A percentile compares a stretch with the other conserved stretches of the same genome.
phyloP scores from a whole-genome alignment of 2,329 filamentous ascomycete species.

The Fusarium sublunatum region DNA sequence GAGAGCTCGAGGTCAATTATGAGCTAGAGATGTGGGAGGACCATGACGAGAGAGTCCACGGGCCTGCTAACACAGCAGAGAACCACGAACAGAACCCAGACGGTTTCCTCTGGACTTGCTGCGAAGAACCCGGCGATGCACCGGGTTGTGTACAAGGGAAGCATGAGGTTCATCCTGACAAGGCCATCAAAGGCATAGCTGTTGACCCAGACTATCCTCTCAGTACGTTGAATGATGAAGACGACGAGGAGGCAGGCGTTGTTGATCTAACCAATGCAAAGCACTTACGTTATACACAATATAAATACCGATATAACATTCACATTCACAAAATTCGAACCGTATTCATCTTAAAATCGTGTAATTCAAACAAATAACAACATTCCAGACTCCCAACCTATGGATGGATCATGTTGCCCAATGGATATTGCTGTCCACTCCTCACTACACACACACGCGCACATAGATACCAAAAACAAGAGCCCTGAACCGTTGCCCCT shows the following conservation, averaged over 20 bases:
- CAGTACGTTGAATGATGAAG: too few species aligned
- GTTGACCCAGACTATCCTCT: background rate
- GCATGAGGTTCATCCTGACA: conserved; percentile 29
- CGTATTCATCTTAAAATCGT: conserved; percentile 11
- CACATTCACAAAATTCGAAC: background rate
- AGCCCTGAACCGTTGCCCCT: conserved; percentile 21
- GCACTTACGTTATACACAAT: too few species aligned
- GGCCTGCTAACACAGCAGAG: conserved; percentile 29
- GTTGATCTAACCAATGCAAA: too few species aligned
- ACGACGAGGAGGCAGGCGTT: too few species aligned
- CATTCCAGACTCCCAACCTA: conserved; percentile 43
- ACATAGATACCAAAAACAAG: conserved; percentile 36
- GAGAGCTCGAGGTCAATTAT: conserved; percentile 29
- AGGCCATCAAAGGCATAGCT: conserved; percentile 15
- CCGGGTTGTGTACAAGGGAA: conserved; percentile 23
- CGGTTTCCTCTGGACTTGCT: conserved; percentile 43
- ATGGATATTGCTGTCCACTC: conserved; percentile 27
- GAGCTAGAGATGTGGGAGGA: conserved; percentile 26
- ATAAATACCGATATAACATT: background rate
- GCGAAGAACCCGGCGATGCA: conserved; percentile 7
- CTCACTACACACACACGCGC: conserved; percentile 7
- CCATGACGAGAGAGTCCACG: conserved; percentile 18
- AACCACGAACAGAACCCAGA: conserved; percentile 21
- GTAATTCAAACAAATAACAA: conserved; percentile 26
- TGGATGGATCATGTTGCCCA: conserved; percentile 40